Percentiles rank a stretch among this genome's conserved stretches.
Conservation (phyloP, 2,329 filamentous ascomycete genomes). For the Taxawa tesnikishii region DNA sequence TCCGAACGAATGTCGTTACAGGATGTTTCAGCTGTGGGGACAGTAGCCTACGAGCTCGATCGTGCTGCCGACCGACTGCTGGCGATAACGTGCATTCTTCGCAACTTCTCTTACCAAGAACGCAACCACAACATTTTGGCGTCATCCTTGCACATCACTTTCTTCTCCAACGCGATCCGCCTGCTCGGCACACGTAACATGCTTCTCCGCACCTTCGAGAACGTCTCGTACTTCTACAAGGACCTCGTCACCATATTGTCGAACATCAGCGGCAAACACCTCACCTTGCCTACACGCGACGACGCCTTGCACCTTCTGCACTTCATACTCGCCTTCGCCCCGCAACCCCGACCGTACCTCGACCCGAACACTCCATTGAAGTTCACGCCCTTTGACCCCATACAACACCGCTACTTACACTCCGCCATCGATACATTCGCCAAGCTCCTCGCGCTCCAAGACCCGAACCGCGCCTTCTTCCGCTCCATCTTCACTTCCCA, state of each 20-base stretch:
- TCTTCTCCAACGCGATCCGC: slow-evolving; percentile 71
- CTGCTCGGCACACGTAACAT: slow-evolving; percentile 83
- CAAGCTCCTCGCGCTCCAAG: slow-evolving; percentile 83
- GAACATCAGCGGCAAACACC: slow-evolving; percentile 64
- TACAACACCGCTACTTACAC: slow-evolving; percentile 75
- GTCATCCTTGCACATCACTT: slow-evolving; percentile 65
- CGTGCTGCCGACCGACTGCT: slow-evolving; percentile 77
- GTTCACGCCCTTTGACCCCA: slow-evolving; percentile 35
- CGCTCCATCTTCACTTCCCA: slow-evolving; percentile 64
- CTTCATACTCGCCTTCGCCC: slow-evolving; percentile 83
- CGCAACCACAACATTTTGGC: slow-evolving; percentile 67
- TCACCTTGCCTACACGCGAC: slow-evolving; percentile 75
- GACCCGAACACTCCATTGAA: slow-evolving; percentile 13
- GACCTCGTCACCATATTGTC: slow-evolving; percentile 81
- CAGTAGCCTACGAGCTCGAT: slow-evolving; percentile 67
- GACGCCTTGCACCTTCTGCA: slow-evolving; percentile 78
- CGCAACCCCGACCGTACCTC: slow-evolving; percentile 55
- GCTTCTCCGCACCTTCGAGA: slow-evolving; percentile 67
- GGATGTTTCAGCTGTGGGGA: slow-evolving; percentile 62
- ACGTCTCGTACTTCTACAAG: slow-evolving; percentile 95
- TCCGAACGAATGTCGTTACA: slow-evolving; percentile 60
- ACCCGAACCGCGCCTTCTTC: slow-evolving; percentile 81
- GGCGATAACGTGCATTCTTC: slow-evolving; percentile 81
- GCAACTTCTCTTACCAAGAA: slow-evolving; percentile 80
- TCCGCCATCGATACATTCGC: slow-evolving; percentile 82